Base-by-base conservation (phyloP, 306 rosid species). In the Pachyrhizus erosus region DNA sequence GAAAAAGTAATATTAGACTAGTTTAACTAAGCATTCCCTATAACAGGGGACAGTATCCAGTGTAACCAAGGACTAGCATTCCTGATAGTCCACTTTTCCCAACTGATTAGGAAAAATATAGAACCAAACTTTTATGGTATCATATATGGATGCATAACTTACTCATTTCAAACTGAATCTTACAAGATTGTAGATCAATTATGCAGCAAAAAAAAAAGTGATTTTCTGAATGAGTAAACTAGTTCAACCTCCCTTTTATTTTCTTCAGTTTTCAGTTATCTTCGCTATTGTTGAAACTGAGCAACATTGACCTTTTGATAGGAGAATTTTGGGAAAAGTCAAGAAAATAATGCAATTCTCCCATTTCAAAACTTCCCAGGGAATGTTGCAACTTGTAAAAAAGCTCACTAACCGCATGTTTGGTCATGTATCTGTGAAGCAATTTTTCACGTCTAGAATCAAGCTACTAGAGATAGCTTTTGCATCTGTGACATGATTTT, bases 131-230 rank as follows among this genome's bases (percentile, higher is more conserved):
- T 84, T 54, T n/a, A 64, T 3, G 18, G 23, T 33, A 45, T 60
- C 51, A 23, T 21, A 21, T 51, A 26, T 66, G 60, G 62, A 60
- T 42, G 71, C 65, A 76, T 61, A 48, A 80, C 29, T 46, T 9
- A 68, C 78, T 52, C 62, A 75, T 39, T 13, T 60, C 55, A 67
- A 45, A 60, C 51, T 39, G 29, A 67, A 84, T n/a, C 46, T 80
- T 34, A 65, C 31, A 49, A 73, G 10, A 21, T 40, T 26, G 15
- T 11, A 65, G 69, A 65, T 46, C 76, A 33, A 9, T 43, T 45
- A 20, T 11, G 27, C 39, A 60, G 21, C 45, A 1, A 78, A 77
- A 77, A 77, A 77, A 77, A 12, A 29, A 0, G 40, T 34, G 5
- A 11, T 64, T 46, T 15, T 29, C n/a, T 11, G 18, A 60, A 20